Conservation (phyloP, 1,139 yeast genomes). For the Sugiyamaella sp. region DNA sequence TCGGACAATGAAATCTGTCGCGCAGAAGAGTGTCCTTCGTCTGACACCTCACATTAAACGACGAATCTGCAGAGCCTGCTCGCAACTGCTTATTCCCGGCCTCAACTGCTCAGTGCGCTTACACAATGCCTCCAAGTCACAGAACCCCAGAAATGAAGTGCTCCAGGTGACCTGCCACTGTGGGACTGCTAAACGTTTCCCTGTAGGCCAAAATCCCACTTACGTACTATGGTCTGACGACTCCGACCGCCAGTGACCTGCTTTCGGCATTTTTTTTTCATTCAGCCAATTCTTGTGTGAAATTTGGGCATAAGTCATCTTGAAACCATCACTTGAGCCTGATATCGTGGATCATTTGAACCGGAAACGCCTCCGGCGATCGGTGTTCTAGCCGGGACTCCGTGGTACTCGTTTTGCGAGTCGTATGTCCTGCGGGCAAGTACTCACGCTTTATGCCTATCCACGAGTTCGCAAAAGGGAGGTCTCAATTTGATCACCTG, state of each 20-base stretch:
- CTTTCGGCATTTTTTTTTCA: no score
- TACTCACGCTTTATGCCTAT: no score
- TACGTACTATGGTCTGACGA: conserved; percentile 37
- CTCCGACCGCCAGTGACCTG: neutral
- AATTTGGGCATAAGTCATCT: no score
- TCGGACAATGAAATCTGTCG: conserved; percentile 46
- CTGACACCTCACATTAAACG: conserved; percentile 65
- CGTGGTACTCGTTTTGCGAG: no score
- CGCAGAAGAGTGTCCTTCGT: conserved; percentile 65
- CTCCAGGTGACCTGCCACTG: conserved; percentile 43
- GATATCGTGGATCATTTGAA: no score
- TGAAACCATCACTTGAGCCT: no score
- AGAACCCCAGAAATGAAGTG: conserved; percentile 39
- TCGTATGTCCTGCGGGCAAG: no score
- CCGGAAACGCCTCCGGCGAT: no score
- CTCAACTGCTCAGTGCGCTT: conserved; percentile 44
- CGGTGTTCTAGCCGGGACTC: no score
- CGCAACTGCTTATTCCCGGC: conserved; percentile 53
- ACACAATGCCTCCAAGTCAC: conserved; percentile 36
- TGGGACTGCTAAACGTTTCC: conserved; percentile 45
- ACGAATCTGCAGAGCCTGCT: conserved; percentile 61
- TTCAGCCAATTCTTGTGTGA: no score
- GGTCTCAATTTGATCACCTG: no score
- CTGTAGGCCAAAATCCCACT: conserved; percentile 44
- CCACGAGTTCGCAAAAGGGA: no score